Evolutionary conservation across 768 basidiomycete species (phyloP), one percentile per base, ranked within the genome.

Genomic region (Tremella mesenterica): DNA sequence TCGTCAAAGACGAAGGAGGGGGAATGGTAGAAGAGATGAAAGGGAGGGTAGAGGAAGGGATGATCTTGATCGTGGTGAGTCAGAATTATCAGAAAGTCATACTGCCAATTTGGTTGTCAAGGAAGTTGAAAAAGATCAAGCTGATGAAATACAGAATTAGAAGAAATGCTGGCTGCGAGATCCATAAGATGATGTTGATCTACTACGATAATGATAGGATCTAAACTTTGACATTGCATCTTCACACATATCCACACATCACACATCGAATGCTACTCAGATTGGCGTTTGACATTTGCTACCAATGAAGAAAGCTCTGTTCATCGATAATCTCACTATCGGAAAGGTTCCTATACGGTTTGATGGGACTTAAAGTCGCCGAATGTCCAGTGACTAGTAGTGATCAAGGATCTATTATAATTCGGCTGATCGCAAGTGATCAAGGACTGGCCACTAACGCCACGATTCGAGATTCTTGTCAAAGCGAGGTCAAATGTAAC

Each of bases 61-160:
- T 12, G 67, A 64, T 52, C 33, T 69, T 25, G 67, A 69, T 52
- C 59, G 48, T 29, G 67, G 67, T 69, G 43, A 62, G 62, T 65
- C 6, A 3, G n/a, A n/a, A n/a, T n/a, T n/a, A n/a, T n/a, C n/a
- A n/a, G n/a, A n/a, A n/a, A n/a, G 31, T 41, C 38, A 14, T 41
- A 41, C 38, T 12, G 13, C 44, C 20, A 26, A 48, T 7, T 23
- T 16, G 6, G 16, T 12, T 30, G 16, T 36, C 28, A 31, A 8
- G 9, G 18, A 14, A 28, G 16, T 29, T 26, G 44, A 57, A n/a
- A 23, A 8, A n/a, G n/a, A n/a, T n/a, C 21, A 14, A 28, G 16
- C 36, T 26, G 44, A 57, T 20, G 25, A 8, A n/a, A n/a, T 30
- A 7, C 52, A 69, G 67, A 69, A 43, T 38, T 69, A 10, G 67